These are phyloP conservation scores for Boletus sp. DNA, from an alignment of 768 basidiomycete species.

Conservation along the genomic window DNA sequence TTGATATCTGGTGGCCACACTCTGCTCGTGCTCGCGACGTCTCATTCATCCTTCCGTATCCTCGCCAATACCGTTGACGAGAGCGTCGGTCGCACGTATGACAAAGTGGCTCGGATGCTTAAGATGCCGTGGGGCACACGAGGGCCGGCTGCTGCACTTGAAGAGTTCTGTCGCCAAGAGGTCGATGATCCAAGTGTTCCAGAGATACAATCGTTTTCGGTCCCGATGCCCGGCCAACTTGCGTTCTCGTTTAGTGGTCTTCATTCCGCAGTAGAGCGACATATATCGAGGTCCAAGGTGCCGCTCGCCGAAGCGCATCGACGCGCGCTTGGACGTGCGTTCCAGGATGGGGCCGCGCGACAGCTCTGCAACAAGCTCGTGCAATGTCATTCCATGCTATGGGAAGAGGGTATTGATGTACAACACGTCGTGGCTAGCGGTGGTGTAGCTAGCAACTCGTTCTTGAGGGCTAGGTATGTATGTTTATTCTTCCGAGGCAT, in stretches of 20 bases:
- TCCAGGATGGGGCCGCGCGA: constrained; percentile 66
- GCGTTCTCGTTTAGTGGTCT: constrained; percentile 79
- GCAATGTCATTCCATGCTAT: constrained; percentile 36
- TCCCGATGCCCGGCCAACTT: constrained; percentile 50
- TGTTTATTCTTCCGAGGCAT: not conserved
- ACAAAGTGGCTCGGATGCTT: constrained; percentile 76
- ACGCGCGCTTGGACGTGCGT: constrained; percentile 58
- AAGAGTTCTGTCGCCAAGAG: constrained; percentile 53
- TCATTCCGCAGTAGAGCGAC: constrained; percentile 66
- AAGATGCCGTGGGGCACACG: constrained; percentile 56
- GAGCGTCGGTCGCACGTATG: constrained; percentile 76
- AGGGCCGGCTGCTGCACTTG: constrained; percentile 80
- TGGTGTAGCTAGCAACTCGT: constrained; percentile 87
- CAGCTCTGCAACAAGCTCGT: constrained; percentile 76
- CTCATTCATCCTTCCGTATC: constrained; percentile 55
- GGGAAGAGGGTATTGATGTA: constrained; percentile 44
- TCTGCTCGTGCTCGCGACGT: constrained; percentile 71
- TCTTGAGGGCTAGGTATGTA: constrained; percentile 60
- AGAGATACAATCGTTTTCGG: constrained; percentile 40
- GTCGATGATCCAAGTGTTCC: constrained; percentile 21
- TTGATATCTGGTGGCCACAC: constrained; percentile 96
- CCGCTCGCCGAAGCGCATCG: constrained; percentile 24
- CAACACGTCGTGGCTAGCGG: constrained; percentile 78
- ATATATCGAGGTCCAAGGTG: constrained; percentile 42
- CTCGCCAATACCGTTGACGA: constrained; percentile 74